Evolutionary conservation across 371 early-diverging fungal genomes (phyloP), one percentile per base, ranked within the genome.

Genomic region (Syncephalastrum racemosum): DNA sequence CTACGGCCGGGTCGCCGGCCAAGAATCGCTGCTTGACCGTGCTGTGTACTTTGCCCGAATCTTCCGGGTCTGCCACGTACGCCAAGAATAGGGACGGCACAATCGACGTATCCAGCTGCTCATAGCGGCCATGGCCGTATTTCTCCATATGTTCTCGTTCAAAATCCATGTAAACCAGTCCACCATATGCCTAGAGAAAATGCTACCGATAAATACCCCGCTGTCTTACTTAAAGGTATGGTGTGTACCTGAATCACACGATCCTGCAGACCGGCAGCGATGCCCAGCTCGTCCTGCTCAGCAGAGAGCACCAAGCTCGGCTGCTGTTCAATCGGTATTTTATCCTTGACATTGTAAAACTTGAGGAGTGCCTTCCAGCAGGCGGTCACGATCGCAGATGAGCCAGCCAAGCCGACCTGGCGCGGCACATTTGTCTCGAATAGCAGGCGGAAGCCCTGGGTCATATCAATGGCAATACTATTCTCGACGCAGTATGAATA

Each of bases 371-470:
- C 70, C 41, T 81, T 79, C 71, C 85, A 79, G 16, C 83, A 69
- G 1, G 84, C 85, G 6, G 82, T 83, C 18, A 87, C 71, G 6
- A 89, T 79, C 3, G 87, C 87, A 1, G 87, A 86, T 7, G 82
- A 82, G 0, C 89, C 89, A 4, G 88, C 86, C 3, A 89, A 67
- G 0, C 89, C 89, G n/a, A 89, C 89, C 62, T 89, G 89, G 46
- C 85, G 75, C 20, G 89, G 87, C 41, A 89, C 81, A 54, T 84
- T 87, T 19, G 88, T 87, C 24, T 81, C 77, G 63, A 79, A 82
- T 45, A 72, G 41, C 23, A 84, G 60, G 4, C 56, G 52, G 59
- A 87, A 86, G 0, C 89, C 89, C 61, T 73, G 72, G 10, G 23
- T 58, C 4, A 68, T 67, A 45, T 68, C 52, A 8, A 84, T 64